Evolutionary conservation across 139 green algal species (phyloP).

Genomic region (Chlorella sp.): DNA sequence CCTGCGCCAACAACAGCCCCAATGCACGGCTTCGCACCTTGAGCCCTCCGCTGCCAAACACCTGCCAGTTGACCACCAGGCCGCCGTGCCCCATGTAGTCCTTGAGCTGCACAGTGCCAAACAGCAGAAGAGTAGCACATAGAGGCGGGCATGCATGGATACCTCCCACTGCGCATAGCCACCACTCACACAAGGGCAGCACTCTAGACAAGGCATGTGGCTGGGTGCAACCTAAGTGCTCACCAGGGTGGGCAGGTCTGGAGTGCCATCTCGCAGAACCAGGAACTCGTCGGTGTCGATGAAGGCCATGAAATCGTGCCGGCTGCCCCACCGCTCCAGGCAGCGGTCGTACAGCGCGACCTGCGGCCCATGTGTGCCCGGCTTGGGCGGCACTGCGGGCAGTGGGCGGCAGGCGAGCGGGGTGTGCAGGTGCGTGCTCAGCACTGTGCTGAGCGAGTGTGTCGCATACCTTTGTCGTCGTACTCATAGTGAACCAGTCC

Average conservation of each 20-base stretch:
- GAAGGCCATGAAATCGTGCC: slow-evolving; percentile 60
- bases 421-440: not conserved
- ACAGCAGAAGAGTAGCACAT: not conserved
- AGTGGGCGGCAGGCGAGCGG: not conserved
- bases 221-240: not conserved
- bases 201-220: not conserved
- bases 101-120: slow-evolving; percentile 6
- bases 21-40: not conserved
- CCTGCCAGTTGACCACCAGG: slow-evolving; percentile 59
- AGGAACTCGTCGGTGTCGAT: slow-evolving; percentile 69
- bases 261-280: slow-evolving; percentile 32
- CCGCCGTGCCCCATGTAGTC: slow-evolving; percentile 49
- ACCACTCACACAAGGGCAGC: not conserved
- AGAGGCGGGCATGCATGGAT: not conserved
- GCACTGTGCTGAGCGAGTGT: not conserved
- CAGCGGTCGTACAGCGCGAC: slow-evolving; percentile 49
- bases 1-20: not conserved
- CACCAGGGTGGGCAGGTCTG: slow-evolving; percentile 44
- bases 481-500: slow-evolving; percentile 48
- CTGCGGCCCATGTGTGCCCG: slow-evolving; percentile 48
- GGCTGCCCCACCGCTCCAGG: slow-evolving; percentile 22
- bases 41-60: slow-evolving; percentile 58
- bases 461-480: slow-evolving; percentile 18
- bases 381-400: slow-evolving; percentile 22
- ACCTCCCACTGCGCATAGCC: not conserved